phyloP scores from a whole-genome alignment of 345 rosid genomes.

The Eucalyptus albens region DNA sequence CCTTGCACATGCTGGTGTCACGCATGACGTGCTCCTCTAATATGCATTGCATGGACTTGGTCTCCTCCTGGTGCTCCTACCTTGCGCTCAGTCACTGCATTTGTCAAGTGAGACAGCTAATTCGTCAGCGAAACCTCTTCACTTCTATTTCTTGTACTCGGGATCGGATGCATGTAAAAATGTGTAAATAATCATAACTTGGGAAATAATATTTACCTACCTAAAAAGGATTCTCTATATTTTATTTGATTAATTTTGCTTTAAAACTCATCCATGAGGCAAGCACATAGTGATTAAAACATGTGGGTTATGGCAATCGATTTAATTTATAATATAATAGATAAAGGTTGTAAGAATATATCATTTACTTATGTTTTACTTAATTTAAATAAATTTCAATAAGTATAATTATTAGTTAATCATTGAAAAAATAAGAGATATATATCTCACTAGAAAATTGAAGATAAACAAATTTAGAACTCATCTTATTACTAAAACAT shows the following conservation, averaged over 20 bases:
- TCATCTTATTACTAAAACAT: background rate
- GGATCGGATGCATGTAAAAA: background rate
- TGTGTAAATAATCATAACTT: background rate
- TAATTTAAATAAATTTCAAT: background rate
- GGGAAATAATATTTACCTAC: background rate
- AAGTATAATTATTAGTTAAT: background rate
- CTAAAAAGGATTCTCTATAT: background rate
- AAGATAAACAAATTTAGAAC: no score
- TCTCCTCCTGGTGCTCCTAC: background rate
- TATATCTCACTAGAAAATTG: background rate
- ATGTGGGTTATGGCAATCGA: background rate
- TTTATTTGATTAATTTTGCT: background rate
- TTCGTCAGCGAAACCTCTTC: background rate
- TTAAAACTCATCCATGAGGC: background rate
- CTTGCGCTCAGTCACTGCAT: background rate
- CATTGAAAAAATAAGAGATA: background rate
- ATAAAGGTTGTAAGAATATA: background rate
- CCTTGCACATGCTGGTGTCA: slow-evolving; percentile 62
- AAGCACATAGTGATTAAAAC: background rate
- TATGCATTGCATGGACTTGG: slow-evolving; percentile 30
- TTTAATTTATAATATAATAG: background rate
- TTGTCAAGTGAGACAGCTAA: background rate
- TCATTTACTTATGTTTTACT: background rate
- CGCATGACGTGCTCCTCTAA: slow-evolving; percentile 40
- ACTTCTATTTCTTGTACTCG: background rate